Evolutionary conservation across 73 alveolate genomes (phyloP).

Genomic region (Symbiodinium natans): DNA sequence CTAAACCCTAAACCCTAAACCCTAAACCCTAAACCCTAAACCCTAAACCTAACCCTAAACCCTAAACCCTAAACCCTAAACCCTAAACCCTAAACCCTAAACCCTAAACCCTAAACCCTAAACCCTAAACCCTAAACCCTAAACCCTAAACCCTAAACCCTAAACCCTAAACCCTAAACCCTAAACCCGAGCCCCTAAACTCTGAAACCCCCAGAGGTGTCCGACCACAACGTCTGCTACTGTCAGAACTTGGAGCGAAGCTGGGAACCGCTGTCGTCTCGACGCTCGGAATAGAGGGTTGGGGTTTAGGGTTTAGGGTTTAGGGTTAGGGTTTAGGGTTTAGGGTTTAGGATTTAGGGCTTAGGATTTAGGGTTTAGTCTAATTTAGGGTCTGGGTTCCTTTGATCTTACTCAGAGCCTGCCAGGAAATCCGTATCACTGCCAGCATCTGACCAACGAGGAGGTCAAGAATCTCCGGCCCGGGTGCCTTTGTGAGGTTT

Average conservation of each 20-base stretch:
- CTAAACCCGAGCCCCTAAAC: too few species aligned
- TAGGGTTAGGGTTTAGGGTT: not conserved
- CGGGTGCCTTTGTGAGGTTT: not conserved
- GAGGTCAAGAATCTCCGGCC: not conserved
- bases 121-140: too few species aligned
- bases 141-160: too few species aligned
- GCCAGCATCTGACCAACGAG: not conserved
- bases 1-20: too few species aligned
- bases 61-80: too few species aligned
- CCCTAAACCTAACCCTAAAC: too few species aligned
- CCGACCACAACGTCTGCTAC: not conserved
- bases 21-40: too few species aligned
- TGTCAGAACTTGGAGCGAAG: constrained; percentile 49
- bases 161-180: too few species aligned
- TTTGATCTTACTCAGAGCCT: too few species aligned
- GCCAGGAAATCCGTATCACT: constrained; percentile 38
- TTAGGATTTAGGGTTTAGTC: not conserved
- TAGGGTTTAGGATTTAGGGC: not conserved
- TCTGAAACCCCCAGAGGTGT: not conserved
- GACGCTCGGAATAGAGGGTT: not conserved
- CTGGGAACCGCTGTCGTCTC: constrained; percentile 41
- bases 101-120: too few species aligned
- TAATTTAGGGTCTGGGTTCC: too few species aligned
- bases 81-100: too few species aligned
- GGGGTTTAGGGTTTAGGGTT: not conserved